Percentiles rank a stretch among this genome's conserved stretches.
phyloP scores from a whole-genome alignment of 2,329 filamentous ascomycete species.

The Corniculantispora saksenae region DNA sequence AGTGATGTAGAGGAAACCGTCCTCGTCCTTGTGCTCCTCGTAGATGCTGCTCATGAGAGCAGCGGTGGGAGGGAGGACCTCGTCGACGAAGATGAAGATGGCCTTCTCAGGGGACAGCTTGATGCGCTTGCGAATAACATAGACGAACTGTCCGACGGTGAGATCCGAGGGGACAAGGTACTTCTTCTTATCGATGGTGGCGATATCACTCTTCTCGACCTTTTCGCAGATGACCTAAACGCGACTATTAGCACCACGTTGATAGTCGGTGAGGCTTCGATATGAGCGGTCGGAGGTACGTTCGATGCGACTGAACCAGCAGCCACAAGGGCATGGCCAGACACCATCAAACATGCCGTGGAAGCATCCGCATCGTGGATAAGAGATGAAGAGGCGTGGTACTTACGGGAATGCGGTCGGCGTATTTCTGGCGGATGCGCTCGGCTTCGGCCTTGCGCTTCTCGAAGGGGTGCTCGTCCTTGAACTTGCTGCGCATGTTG shows the following conservation, averaged over 20 bases:
- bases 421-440: conserved; percentile 98
- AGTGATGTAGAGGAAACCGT: conserved; percentile 95
- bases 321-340: background rate
- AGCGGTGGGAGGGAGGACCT: conserved; percentile 93
- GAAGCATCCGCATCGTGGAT: background rate
- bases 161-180: conserved; percentile 97
- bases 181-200: conserved; percentile 99
- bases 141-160: conserved; percentile 99
- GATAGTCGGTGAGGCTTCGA: background rate
- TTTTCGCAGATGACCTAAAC: conserved; percentile 96
- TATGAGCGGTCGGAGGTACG: background rate
- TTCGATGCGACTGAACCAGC: background rate
- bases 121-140: conserved; percentile 99
- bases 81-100: conserved; percentile 99
- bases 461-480: conserved; percentile 99
- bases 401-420: conserved; percentile 95
- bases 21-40: conserved; percentile 93
- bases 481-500: conserved; percentile 98
- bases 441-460: conserved; percentile 99
- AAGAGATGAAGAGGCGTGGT: background rate
- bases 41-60: conserved; percentile 99
- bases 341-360: conserved; percentile 14
- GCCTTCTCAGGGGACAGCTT: conserved; percentile 99
- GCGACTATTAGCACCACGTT: background rate
- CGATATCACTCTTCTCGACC: conserved; percentile 98